Percentiles rank a stretch among this genome's conserved stretches.
These are phyloP conservation scores for Dioszegia aurantiaca DNA, from an alignment of 768 basidiomycete genomes.

Conservation along the genomic window DNA sequence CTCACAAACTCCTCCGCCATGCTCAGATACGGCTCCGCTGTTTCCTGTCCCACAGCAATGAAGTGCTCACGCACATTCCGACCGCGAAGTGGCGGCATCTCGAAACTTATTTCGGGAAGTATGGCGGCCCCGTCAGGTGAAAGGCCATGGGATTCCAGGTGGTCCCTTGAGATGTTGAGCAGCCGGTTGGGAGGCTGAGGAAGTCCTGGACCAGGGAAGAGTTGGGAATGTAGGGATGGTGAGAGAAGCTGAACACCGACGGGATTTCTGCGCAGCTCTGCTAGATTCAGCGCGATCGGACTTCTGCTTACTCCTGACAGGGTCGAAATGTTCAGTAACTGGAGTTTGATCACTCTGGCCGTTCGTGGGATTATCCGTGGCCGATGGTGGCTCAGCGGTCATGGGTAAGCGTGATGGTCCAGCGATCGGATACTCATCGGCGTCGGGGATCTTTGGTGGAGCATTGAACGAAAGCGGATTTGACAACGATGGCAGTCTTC, in stretches of 20 bases:
- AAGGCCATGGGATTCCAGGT: slow-evolving; percentile 76
- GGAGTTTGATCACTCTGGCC: too few relatives aligned
- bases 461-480: not conserved
- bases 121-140: slow-evolving; percentile 74
- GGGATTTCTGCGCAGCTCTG: slow-evolving; percentile 61
- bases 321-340: too few relatives aligned
- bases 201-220: slow-evolving; percentile 62
- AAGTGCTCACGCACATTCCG: slow-evolving; percentile 82
- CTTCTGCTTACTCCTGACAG: too few relatives aligned
- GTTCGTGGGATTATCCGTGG: too few relatives aligned
- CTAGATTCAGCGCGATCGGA: not conserved
- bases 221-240: slow-evolving; percentile 70
- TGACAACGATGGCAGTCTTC: not conserved
- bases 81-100: slow-evolving; percentile 80
- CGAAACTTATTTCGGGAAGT: slow-evolving; percentile 75
- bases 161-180: slow-evolving; percentile 72
- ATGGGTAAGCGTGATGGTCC: not conserved
- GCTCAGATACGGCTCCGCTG: slow-evolving; percentile 73
- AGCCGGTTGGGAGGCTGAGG: slow-evolving; percentile 62
- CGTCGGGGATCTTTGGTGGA: not conserved
- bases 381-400: not conserved
- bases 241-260: slow-evolving; percentile 93
- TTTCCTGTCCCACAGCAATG: slow-evolving; percentile 66
- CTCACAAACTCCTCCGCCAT: slow-evolving; percentile 64
- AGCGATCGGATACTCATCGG: not conserved